Evolutionary conservation across 1,284 basidiomycete species (phyloP).

Genomic region (Ustilago tritici): DNA sequence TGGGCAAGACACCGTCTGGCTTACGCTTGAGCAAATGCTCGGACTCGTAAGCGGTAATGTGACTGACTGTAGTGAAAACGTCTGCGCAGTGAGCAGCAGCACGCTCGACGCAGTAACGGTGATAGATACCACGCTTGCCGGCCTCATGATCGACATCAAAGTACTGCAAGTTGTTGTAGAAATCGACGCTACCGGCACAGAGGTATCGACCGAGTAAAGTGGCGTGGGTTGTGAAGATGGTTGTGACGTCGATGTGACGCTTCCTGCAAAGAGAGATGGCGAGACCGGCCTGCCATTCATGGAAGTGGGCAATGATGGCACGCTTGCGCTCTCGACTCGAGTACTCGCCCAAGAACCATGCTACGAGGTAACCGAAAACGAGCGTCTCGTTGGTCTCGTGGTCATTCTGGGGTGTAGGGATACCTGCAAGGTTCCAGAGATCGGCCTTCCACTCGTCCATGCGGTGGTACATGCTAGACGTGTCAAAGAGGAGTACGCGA

Average conservation of each 20-base stretch:
- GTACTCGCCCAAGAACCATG: slow-evolving; percentile 99
- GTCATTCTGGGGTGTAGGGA: slow-evolving; percentile 93
- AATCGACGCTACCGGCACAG: slow-evolving; percentile 96
- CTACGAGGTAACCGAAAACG: slow-evolving; percentile 96
- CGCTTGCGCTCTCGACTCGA: slow-evolving; percentile 81
- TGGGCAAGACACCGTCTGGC: slow-evolving; percentile 94
- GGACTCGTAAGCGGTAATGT: slow-evolving; percentile 90
- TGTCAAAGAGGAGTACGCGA: slow-evolving; percentile 93
- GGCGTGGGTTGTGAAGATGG: slow-evolving; percentile 95
- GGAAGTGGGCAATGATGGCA: slow-evolving; percentile 95
- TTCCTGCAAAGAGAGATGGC: slow-evolving; percentile 96
- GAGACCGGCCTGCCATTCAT: slow-evolving; percentile 98
- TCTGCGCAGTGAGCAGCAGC: slow-evolving; percentile 94
- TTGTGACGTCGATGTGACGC: slow-evolving; percentile 95
- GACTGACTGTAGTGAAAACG: slow-evolving; percentile 97
- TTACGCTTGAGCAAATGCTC: slow-evolving; percentile 97
- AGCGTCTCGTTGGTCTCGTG: slow-evolving; percentile 99
- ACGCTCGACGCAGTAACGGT: slow-evolving; percentile 94
- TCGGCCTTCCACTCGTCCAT: slow-evolving; percentile 99
- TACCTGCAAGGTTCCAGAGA: slow-evolving; percentile 96
- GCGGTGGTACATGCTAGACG: slow-evolving; percentile 83
- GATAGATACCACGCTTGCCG: slow-evolving; percentile 93
- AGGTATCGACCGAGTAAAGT: slow-evolving; percentile 97
- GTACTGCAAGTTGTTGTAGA: slow-evolving; percentile 99
- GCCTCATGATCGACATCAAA: slow-evolving; percentile 99